These are phyloP conservation scores for Kwoniella europaea DNA, from an alignment of 768 basidiomycete genomes.

Conservation along the genomic window DNA sequence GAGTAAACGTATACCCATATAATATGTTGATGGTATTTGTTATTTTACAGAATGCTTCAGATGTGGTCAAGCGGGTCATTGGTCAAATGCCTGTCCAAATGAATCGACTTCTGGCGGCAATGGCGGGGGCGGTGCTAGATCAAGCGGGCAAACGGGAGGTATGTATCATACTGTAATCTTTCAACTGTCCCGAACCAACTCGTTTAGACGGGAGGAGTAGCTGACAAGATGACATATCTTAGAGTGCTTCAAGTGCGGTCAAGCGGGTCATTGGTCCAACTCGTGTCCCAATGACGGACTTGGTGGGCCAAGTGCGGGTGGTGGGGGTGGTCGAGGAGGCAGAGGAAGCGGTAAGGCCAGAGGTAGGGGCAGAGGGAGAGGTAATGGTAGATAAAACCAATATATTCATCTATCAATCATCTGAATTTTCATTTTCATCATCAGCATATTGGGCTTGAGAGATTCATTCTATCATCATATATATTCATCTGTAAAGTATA, in stretches of 20 bases:
- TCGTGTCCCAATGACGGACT: conserved; percentile 31
- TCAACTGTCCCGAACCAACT: too few species aligned
- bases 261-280: conserved; percentile 47
- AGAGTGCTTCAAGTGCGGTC: conserved; percentile 54
- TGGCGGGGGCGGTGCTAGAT: conserved; percentile 17
- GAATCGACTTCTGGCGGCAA: conserved; percentile 18
- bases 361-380: conserved; percentile 8
- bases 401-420: too few species aligned
- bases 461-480: background rate
- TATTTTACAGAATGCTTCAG: conserved; percentile 51
- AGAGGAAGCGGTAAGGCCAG: background rate
- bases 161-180: too few species aligned
- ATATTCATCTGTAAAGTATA: too few species aligned
- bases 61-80: conserved; percentile 56
- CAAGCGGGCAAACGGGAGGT: background rate
- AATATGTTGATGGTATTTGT: too few species aligned
- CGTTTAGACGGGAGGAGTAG: too few species aligned
- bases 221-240: too few species aligned
- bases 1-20: too few species aligned
- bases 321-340: background rate
- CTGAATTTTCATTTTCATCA: background rate
- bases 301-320: background rate
- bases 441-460: too few species aligned
- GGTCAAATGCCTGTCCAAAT: conserved; percentile 50
- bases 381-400: conserved; percentile 1